phyloP scores from a whole-genome alignment of 2,329 filamentous ascomycete genomes.

The Alternaria brassicae region DNA sequence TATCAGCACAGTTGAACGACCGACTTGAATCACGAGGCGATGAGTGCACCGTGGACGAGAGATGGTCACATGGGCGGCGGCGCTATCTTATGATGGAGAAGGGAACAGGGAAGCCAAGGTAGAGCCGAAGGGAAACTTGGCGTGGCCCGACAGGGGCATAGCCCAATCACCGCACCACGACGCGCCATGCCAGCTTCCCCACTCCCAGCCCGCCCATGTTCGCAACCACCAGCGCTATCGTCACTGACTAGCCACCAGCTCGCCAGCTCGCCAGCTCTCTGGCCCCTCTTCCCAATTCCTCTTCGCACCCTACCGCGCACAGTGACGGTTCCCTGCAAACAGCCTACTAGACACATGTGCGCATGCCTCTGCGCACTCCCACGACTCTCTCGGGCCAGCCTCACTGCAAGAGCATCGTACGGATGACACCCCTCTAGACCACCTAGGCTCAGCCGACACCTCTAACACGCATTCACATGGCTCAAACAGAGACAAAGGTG shows the following conservation, averaged over 20 bases:
- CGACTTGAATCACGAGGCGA: slow-evolving; percentile 18
- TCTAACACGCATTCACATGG: slow-evolving; percentile 20
- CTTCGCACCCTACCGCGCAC: background rate
- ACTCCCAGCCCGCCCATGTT: slow-evolving; percentile 14
- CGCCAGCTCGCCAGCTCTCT: background rate
- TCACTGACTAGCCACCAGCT: background rate
- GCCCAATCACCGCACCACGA: slow-evolving; percentile 14
- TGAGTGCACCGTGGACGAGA: slow-evolving; percentile 1
- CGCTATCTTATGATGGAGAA: slow-evolving; percentile 11
- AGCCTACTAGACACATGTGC: background rate
- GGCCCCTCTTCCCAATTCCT: background rate
- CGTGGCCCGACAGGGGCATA: background rate
- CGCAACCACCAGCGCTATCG: slow-evolving; percentile 11
- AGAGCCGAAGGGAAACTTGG: slow-evolving; percentile 10
- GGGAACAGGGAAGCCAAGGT: slow-evolving; percentile 3
- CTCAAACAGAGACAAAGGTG: slow-evolving; percentile 23
- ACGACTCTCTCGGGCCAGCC: background rate
- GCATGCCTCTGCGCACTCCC: background rate
- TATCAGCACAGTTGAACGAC: slow-evolving; percentile 7
- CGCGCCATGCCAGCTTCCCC: slow-evolving; percentile 18
- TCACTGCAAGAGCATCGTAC: slow-evolving; percentile 19
- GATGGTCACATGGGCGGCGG: slow-evolving; percentile 14
- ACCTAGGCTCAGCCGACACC: slow-evolving; percentile 22
- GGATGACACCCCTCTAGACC: slow-evolving; percentile 31
- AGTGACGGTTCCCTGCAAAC: background rate